A percentile compares a stretch with the other conserved stretches of the same genome.
Evolutionary conservation across 2,329 filamentous ascomycete species (phyloP).

Genomic region (Botrytis fabae): DNA sequence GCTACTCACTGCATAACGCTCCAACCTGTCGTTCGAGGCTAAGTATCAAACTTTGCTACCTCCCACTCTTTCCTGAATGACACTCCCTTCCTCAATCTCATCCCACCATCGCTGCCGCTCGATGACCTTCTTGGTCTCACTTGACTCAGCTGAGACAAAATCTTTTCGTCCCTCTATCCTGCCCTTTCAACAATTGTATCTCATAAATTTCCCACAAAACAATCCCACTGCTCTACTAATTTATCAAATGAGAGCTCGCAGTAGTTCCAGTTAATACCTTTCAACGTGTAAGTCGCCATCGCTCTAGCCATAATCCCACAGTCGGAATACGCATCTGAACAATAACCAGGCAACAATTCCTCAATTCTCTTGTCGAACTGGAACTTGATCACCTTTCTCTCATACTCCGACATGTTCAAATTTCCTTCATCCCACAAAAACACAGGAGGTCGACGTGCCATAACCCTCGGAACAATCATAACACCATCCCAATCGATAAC

Average conservation of each 20-base stretch:
- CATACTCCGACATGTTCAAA: background rate
- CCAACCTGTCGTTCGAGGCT: too few species aligned
- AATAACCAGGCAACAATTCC: background rate
- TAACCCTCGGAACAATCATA: background rate
- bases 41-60: too few species aligned
- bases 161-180: background rate
- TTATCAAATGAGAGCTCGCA: background rate
- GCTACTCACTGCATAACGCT: too few species aligned
- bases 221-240: background rate
- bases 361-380: background rate
- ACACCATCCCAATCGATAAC: background rate
- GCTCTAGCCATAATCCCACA: background rate
- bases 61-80: background rate
- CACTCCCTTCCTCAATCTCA: background rate
- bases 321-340: background rate
- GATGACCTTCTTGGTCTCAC: background rate
- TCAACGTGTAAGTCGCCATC: background rate
- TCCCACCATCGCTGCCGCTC: fast-evolving
- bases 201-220: background rate
- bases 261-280: background rate
- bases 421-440: background rate
- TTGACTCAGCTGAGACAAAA: background rate
- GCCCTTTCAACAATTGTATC: background rate
- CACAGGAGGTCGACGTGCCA: background rate
- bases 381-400: background rate